Evolutionary conservation across 2,329 filamentous ascomycete species (phyloP).

Genomic region (Aspergillus jensenii): DNA sequence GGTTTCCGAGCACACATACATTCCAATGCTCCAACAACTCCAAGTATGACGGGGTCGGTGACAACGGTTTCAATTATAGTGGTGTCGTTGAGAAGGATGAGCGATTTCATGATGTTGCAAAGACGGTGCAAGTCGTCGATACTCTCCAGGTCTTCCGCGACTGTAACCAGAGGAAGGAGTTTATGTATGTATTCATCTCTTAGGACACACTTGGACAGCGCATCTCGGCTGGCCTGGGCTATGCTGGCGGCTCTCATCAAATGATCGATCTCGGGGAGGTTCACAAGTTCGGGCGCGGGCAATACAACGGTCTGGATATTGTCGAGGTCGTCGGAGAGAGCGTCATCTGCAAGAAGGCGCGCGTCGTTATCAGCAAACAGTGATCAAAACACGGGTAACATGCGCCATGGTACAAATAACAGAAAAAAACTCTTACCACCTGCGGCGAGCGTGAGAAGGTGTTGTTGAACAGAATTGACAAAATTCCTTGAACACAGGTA

Average conservation of each 20-base stretch:
- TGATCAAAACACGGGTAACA: slow-evolving; percentile 24
- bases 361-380: slow-evolving; percentile 8
- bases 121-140: slow-evolving; percentile 81
- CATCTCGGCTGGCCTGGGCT: slow-evolving; percentile 75
- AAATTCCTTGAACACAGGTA: slow-evolving; percentile 69
- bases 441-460: slow-evolving; percentile 61
- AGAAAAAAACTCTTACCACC: slow-evolving; percentile 53
- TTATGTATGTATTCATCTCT: slow-evolving; percentile 83
- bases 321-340: slow-evolving; percentile 86
- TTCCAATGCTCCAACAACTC: slow-evolving; percentile 92
- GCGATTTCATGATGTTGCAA: slow-evolving; percentile 96
- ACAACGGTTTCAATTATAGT: slow-evolving; percentile 93
- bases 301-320: slow-evolving; percentile 68
- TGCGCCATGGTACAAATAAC: neutral
- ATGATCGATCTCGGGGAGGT: slow-evolving; percentile 79
- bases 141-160: slow-evolving; percentile 89
- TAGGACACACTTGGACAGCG: slow-evolving; percentile 82
- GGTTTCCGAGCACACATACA: slow-evolving; percentile 51
- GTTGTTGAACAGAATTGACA: slow-evolving; percentile 79
- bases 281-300: slow-evolving; percentile 76
- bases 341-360: slow-evolving; percentile 64
- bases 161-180: slow-evolving; percentile 78
- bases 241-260: slow-evolving; percentile 77
- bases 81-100: slow-evolving; percentile 93
- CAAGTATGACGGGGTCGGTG: slow-evolving; percentile 82